Base-by-base conservation (phyloP, 108 stramenopile species). In the Nannochloropsis salina region DNA sequence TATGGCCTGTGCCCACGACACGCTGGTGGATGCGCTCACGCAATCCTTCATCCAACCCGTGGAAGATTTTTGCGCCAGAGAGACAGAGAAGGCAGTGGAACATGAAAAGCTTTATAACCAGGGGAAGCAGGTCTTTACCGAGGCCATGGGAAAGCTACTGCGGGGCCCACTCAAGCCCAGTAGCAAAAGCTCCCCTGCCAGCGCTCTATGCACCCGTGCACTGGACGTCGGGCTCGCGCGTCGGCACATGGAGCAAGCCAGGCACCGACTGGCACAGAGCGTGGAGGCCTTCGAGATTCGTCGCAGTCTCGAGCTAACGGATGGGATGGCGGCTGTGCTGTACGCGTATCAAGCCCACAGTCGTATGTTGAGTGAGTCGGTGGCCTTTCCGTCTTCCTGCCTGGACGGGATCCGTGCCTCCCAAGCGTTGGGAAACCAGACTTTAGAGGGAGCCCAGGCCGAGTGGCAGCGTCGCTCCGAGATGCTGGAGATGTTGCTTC, bases 101-200 rank as follows among this genome's bases (percentile, higher is more conserved):
- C 8, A 74, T n/a, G 61, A 74, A 74, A 74, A 74, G n/a, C 15
- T 4, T 8, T 74, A 74, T 2, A 15, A 74, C 61, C n/a, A 3
- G 2, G 61, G 3, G n/a, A 74, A 74, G n/a, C 61, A 74, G 4
- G 61, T n/a, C 4, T 74, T 74, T 8, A 74, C 61, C 6, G 61
- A 74, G 15, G 4, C 61, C 2, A 15, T 74, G 15, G 61, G 61
- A 15, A 74, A 74, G 61, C n/a, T 74, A 1, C 2, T 74, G 4
- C 61, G 61, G n/a, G 61, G 5, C 4, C 61, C 61, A 15, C 61
- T 74, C 61, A 74, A n/a, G 8, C 4, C 61, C 61, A 74, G 61
- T 74, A 74, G 61, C 61, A 74, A 74, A n/a, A 74, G 20, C 61
- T n/a, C 61, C n/a, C 61, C 61, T 4, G 61, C 61, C 61, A n/a